phyloP scores from a whole-genome alignment of 202 grass and related monocot species.

The Musa balbisiana region DNA sequence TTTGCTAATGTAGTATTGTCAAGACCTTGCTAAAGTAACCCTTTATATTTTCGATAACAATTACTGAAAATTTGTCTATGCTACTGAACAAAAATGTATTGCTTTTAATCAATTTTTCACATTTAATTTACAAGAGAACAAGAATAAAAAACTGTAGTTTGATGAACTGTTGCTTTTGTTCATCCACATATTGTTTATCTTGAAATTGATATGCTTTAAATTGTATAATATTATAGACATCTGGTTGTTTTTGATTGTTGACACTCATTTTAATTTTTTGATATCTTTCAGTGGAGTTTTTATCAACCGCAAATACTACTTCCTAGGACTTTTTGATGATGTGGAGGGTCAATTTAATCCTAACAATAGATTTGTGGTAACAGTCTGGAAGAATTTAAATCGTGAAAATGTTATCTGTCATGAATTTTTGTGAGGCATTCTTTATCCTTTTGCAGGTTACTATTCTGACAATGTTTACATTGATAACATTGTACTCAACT shows the following conservation, averaged over 20 bases:
- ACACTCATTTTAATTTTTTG: conserved; percentile 24
- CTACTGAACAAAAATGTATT: neutral
- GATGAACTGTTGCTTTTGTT: neutral
- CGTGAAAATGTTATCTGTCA: neutral
- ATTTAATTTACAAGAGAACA: neutral
- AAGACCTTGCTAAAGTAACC: neutral
- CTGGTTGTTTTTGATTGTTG: neutral
- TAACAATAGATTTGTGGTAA: conserved; percentile 85
- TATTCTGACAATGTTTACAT: conserved; percentile 99
- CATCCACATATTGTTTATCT: too few species aligned
- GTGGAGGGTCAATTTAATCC: conserved; percentile 92
- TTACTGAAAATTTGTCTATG: too few species aligned
- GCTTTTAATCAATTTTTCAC: neutral
- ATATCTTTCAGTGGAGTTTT: conserved; percentile 77
- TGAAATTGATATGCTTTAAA: too few species aligned
- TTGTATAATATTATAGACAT: too few species aligned
- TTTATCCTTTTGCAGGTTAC: conserved; percentile 43
- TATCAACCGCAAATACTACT: conserved; percentile 90
- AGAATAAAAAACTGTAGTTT: neutral
- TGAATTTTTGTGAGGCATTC: neutral
- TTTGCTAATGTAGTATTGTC: neutral
- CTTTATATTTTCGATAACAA: neutral
- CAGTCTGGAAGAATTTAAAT: conserved; percentile 5
- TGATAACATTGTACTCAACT: conserved; percentile 94
- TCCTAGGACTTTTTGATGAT: conserved; percentile 61